phyloP scores from a whole-genome alignment of 2,329 filamentous ascomycete species.

The Trichoderma citrinoviride region DNA sequence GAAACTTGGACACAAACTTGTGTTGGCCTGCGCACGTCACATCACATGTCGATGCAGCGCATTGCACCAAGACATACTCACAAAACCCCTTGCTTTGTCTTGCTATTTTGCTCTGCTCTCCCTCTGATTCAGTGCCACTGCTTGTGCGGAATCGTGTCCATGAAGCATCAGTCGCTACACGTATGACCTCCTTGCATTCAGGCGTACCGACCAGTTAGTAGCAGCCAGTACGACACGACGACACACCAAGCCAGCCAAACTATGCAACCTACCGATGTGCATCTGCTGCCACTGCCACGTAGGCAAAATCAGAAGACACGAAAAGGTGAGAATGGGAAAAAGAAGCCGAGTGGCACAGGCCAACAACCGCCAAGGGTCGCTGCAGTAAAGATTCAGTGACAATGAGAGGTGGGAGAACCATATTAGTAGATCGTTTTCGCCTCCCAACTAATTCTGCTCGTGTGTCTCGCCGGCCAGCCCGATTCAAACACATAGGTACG shows the following conservation, averaged over 20 bases:
- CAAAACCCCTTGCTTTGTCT: not conserved
- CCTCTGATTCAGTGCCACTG: not conserved
- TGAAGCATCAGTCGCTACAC: too few species aligned
- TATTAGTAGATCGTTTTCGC: too few species aligned
- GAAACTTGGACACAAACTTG: not conserved
- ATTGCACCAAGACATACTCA: not conserved
- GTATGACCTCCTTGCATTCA: too few species aligned
- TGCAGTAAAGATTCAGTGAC: not conserved
- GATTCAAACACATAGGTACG: not conserved
- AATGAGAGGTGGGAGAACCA: too few species aligned
- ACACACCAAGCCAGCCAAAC: too few species aligned
- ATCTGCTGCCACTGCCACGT: constrained; percentile 1
- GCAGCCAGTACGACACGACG: not conserved
- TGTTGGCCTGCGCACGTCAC: not conserved
- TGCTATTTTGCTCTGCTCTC: not conserved
- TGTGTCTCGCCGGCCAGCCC: not conserved
- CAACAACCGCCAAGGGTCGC: not conserved
- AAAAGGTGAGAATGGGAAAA: too few species aligned
- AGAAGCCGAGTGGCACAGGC: constrained; percentile 1
- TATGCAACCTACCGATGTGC: not conserved
- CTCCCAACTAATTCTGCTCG: not conserved
- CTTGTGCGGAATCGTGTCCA: not conserved
- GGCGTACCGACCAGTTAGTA: not conserved
- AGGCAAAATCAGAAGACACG: not conserved
- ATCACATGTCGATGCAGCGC: not conserved